phyloP scores from a whole-genome alignment of 2,329 filamentous ascomycete species.

The Spiromastix sp. region DNA sequence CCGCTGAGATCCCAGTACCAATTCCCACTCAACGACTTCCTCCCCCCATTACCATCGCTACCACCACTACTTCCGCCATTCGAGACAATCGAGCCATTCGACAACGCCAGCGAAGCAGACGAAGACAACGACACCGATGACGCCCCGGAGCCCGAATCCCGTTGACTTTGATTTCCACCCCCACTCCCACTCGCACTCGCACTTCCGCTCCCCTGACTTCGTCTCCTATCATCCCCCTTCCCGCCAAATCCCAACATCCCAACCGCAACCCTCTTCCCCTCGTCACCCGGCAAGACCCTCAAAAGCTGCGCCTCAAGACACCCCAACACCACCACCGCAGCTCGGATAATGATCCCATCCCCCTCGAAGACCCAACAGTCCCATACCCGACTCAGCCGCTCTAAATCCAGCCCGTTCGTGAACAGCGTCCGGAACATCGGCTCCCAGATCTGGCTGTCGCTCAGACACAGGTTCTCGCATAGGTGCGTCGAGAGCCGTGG shows the following conservation, averaged over 20 bases:
- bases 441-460: slow-evolving; percentile 38
- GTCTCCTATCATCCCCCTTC: slow-evolving; percentile 6
- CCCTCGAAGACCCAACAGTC: slow-evolving; percentile 54
- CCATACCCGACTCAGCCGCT: slow-evolving; percentile 47
- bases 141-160: neutral
- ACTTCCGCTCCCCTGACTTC: too few species aligned
- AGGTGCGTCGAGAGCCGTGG: slow-evolving; percentile 45
- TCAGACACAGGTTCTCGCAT: slow-evolving; percentile 28
- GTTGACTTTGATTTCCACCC: too few species aligned
- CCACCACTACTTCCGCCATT: neutral
- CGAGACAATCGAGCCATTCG: neutral
- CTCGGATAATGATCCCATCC: slow-evolving; percentile 39
- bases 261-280: slow-evolving; percentile 19
- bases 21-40: neutral
- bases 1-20: slow-evolving; percentile 19
- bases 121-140: neutral
- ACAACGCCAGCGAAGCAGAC: neutral
- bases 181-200: neutral
- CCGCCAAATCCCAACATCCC: slow-evolving; percentile 22
- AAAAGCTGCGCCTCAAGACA: slow-evolving; percentile 34
- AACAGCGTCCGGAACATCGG: slow-evolving; percentile 46
- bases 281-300: slow-evolving; percentile 27
- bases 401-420: slow-evolving; percentile 41
- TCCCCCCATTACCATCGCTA: neutral
- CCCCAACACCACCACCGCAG: slow-evolving; percentile 34